Base-by-base conservation (phyloP, 176 grass and related monocot genomes). In the Oryza meyeriana region DNA sequence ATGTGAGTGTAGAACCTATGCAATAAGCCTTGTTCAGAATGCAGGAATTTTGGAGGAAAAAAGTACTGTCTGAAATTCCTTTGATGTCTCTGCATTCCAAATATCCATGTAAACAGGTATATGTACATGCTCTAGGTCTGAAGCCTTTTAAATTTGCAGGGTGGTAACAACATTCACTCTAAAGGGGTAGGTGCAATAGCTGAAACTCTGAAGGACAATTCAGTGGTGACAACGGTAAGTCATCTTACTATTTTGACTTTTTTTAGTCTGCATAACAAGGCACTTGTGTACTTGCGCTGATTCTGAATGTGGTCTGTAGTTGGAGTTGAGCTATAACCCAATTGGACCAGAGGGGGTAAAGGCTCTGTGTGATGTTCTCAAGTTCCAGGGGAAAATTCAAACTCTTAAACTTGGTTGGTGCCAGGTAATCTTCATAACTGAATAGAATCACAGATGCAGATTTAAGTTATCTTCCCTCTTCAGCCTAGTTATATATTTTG, bases 391-490 rank as follows among this genome's bases (percentile, higher is more conserved):
- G 36, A 95, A 95, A 61, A 85, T 98, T 50, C 82, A 91, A 91
- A 93, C 93, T 40, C 85, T 98, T 66, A 98, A 95, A 87, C 91
- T 98, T 85, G 91, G 96, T 72, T 99, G 93, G 96, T 99, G 96
- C 85, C 96, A 94, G 96, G 96, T 99, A 86, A 76, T 66, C 30
- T 74, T 81, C 64, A 42, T 27, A 85, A 81, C 63, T 58, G 34
- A 28, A 81, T 72, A 33, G 28, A 85, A 67, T 73, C 7, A 8
- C 38, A 22, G 11, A 6, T 79, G 36, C 66, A 78, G 16, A 78
- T 72, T n/a, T 25, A 72, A 76, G 22, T 83, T 22, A 45, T 85
- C 13, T 36, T 67, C 12, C 61, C 18, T 67, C 79, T 61, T 90
- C 35, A 86, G 67, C 88, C 26, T 28, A 69, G 61, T 83, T 77